Conservation (phyloP, 148 eudicot species). For the Linanthus parryae region DNA sequence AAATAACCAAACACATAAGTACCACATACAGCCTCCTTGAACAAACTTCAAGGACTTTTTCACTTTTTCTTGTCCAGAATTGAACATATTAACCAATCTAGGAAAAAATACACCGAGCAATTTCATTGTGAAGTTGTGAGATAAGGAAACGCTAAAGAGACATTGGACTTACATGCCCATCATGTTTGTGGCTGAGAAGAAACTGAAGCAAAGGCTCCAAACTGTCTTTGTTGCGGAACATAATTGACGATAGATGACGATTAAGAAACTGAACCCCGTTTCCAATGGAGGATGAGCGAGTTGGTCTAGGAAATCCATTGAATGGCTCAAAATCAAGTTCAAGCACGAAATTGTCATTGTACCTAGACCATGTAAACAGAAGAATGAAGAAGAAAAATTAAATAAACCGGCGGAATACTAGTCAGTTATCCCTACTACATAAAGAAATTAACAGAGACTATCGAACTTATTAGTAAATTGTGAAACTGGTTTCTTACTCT, state of each 20-base stretch:
- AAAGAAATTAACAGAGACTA: too few relatives aligned
- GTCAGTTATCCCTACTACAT: too few relatives aligned
- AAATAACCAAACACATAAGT: not conserved
- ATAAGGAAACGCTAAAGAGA: too few relatives aligned
- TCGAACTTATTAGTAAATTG: too few relatives aligned
- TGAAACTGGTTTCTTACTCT: too few relatives aligned
- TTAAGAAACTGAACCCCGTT: slow-evolving; percentile 98
- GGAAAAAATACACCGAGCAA: too few relatives aligned
- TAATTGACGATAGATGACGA: slow-evolving; percentile 84
- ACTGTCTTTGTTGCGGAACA: slow-evolving; percentile 88
- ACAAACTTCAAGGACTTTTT: too few relatives aligned
- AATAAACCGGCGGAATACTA: too few relatives aligned
- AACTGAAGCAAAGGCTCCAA: slow-evolving; percentile 92
- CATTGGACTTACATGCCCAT: slow-evolving; percentile 82
- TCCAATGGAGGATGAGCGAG: slow-evolving; percentile 88
- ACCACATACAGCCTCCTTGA: not conserved
- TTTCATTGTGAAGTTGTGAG: too few relatives aligned
- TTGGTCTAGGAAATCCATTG: slow-evolving; percentile 68
- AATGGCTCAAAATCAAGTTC: slow-evolving; percentile 39
- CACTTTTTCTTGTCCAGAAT: too few relatives aligned
- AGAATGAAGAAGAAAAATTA: not conserved
- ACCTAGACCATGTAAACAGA: slow-evolving; percentile 8
- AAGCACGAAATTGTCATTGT: slow-evolving; percentile 11
- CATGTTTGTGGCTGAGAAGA: slow-evolving; percentile 77
- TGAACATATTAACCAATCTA: too few relatives aligned